Conservation (phyloP, 2,329 filamentous ascomycete species). For the Lachnellula arida region DNA sequence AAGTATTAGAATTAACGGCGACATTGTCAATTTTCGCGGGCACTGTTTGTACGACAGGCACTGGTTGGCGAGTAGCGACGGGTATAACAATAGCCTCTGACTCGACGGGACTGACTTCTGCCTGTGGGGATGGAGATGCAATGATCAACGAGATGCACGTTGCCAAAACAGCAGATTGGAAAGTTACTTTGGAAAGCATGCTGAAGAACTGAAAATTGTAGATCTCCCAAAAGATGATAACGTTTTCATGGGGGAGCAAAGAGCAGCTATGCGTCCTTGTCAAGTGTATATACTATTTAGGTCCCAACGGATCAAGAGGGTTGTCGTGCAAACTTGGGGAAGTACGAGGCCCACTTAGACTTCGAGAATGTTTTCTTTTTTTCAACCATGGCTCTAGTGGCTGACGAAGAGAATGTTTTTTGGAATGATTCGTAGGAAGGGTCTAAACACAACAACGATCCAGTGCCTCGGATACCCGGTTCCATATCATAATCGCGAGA, state of each 20-base stretch:
- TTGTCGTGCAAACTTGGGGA: neutral
- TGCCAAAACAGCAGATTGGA: slow-evolving; percentile 8
- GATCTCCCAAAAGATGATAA: neutral
- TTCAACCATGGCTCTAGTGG: neutral
- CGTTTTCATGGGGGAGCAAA: neutral
- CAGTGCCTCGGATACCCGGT: neutral
- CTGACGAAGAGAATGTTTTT: neutral
- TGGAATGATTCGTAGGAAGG: neutral
- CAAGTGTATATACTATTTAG: neutral
- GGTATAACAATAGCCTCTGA: slow-evolving; percentile 4
- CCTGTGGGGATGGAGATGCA: neutral
- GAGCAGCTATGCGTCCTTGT: neutral
- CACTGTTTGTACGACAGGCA: slow-evolving; percentile 10
- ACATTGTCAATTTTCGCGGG: slow-evolving; percentile 12
- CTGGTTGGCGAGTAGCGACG: slow-evolving; percentile 5
- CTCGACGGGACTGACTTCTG: neutral
- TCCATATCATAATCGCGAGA: neutral
- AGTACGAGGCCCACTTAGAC: neutral
- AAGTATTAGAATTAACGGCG: slow-evolving; percentile 16
- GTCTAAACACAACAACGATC: neutral
- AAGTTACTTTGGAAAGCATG: slow-evolving; percentile 11
- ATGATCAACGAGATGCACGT: slow-evolving; percentile 3
- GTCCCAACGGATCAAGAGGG: neutral
- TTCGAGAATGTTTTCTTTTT: neutral
- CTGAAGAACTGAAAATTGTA: neutral